These are phyloP conservation scores for Hypoxylon sp. DNA, from an alignment of 2,329 filamentous ascomycete genomes.

Conservation along the genomic window DNA sequence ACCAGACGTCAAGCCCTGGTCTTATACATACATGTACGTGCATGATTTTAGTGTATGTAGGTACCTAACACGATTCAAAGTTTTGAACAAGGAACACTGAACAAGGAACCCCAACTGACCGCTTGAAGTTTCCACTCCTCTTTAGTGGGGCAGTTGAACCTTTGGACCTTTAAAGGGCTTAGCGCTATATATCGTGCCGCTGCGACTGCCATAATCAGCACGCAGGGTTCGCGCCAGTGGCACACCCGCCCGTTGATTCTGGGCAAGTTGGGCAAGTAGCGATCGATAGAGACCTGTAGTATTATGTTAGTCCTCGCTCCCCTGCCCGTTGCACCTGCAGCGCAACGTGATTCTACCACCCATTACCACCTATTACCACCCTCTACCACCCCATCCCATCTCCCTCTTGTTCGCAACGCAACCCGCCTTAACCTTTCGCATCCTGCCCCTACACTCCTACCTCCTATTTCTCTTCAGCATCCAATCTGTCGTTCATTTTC, in stretches of 20 bases:
- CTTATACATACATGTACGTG: constrained; percentile 2
- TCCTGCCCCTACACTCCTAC: constrained; percentile 36
- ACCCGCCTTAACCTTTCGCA: constrained; percentile 43
- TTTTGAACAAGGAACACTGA: background rate
- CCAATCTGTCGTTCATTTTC: constrained; percentile 50
- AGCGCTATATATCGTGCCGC: constrained; percentile 38
- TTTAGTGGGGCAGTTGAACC: constrained; percentile 38
- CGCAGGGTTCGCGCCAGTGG: constrained; percentile 51
- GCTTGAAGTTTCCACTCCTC: constrained; percentile 48
- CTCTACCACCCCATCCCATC: background rate
- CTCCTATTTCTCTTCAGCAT: constrained; percentile 45
- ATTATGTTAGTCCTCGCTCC: constrained; percentile 6
- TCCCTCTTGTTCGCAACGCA: constrained; percentile 15
- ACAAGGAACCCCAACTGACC: constrained; percentile 51
- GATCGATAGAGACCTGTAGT: constrained; percentile 36
- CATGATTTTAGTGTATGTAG: background rate
- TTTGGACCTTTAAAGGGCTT: constrained; percentile 37
- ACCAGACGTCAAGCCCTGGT: background rate
- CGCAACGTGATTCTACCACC: constrained; percentile 51
- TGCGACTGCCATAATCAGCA: constrained; percentile 43
- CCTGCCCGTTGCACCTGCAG: constrained; percentile 48
- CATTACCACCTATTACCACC: constrained; percentile 12
- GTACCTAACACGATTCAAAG: background rate
- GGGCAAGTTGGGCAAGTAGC: constrained; percentile 31
- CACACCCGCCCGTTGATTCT: constrained; percentile 43